Conservation (phyloP, 73 alveolate species). For the Stentor coeruleus region DNA sequence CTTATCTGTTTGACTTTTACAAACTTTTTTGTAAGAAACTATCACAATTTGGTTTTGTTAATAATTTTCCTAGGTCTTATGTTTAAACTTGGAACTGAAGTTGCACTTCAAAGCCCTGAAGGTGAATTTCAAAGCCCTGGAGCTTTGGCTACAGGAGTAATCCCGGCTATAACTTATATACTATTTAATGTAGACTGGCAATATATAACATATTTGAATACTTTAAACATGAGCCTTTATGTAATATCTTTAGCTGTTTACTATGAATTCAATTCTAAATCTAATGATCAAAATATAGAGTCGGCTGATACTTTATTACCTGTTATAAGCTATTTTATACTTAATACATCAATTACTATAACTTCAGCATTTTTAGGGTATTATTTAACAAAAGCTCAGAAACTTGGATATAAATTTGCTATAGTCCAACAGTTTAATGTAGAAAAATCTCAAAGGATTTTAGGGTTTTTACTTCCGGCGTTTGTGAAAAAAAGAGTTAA, state of each 20-base stretch:
- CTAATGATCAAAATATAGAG: background rate
- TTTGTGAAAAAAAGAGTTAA: conserved; percentile 63
- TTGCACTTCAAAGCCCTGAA: background rate
- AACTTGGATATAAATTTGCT: background rate
- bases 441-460: background rate
- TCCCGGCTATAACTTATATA: background rate
- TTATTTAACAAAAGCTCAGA: background rate
- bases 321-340: background rate
- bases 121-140: background rate
- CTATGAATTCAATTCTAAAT: background rate
- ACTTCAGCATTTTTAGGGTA: background rate
- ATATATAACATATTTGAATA: background rate
- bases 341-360: background rate
- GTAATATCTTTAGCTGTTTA: background rate
- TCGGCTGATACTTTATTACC: background rate
- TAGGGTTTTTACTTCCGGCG: conserved; percentile 52
- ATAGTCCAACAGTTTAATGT: background rate
- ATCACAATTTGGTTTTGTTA: background rate
- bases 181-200: conserved; percentile 22
- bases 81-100: background rate
- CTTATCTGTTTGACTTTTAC: background rate
- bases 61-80: background rate
- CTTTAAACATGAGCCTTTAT: background rate
- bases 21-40: background rate
- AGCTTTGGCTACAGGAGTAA: background rate